Conservation (phyloP, 495 filamentous ascomycete species). For the Talaromyces ruber region DNA sequence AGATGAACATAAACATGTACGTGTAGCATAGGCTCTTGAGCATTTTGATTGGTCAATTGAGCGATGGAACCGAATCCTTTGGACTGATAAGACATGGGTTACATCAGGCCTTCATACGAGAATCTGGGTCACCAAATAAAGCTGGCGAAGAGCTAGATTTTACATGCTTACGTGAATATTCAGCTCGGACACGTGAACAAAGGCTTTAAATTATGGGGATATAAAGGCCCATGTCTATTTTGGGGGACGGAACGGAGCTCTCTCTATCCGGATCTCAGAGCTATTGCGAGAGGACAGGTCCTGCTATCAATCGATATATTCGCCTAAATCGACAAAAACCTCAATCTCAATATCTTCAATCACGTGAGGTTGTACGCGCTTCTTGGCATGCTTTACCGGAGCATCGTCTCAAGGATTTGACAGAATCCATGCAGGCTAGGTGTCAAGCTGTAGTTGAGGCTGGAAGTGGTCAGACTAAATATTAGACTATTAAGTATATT, state of each 20-base stretch:
- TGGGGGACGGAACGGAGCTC: not conserved
- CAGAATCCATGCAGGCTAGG: constrained; percentile 6
- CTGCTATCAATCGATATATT: not conserved
- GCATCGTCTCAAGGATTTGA: constrained; percentile 1
- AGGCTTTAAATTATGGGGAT: not conserved
- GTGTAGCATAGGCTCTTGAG: not conserved
- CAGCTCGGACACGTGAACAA: not conserved
- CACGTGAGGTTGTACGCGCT: not conserved
- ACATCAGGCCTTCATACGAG: constrained; percentile 8
- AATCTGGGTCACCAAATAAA: constrained; percentile 5
- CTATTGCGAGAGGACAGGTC: not conserved
- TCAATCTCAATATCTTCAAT: not conserved
- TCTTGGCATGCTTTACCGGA: not conserved
- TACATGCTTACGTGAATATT: not conserved
- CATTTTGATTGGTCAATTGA: constrained; percentile 5
- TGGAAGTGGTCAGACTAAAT: constrained; percentile 4
- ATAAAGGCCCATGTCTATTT: not conserved
- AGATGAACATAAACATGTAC: constrained; percentile 6
- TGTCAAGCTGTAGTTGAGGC: constrained; percentile 8
- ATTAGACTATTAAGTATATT: constrained; percentile 1
- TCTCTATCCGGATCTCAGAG: not conserved
- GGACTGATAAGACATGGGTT: constrained; percentile 9
- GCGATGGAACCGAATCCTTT: constrained; percentile 8
- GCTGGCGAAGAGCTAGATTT: not conserved
- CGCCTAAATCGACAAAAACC: not conserved